Conservation (phyloP, 1,284 basidiomycete species). For the Pseudomicrostroma phylloplanum region DNA sequence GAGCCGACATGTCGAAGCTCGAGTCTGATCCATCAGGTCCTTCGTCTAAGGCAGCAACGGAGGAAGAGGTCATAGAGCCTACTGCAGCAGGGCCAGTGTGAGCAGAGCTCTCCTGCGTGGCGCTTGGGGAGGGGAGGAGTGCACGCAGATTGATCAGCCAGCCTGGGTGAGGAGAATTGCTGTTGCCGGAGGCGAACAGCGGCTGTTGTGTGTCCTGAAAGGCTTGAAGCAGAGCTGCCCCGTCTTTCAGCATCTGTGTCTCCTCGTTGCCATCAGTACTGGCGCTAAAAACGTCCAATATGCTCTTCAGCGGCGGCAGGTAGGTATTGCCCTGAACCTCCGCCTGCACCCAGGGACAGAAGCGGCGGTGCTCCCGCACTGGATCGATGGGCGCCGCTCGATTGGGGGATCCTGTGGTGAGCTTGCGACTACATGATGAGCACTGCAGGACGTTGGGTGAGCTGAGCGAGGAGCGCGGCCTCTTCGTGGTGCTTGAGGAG, state of each 20-base stretch:
- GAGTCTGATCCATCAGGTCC: neutral
- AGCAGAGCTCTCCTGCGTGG: neutral
- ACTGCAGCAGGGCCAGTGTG: neutral
- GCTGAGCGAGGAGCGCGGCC: neutral
- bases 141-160: neutral
- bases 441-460: neutral
- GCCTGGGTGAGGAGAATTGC: neutral
- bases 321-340: neutral
- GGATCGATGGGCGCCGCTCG: neutral
- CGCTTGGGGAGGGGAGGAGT: neutral
- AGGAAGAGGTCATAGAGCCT: neutral
- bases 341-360: constrained; percentile 5
- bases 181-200: neutral
- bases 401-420: neutral
- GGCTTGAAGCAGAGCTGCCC: neutral
- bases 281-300: neutral
- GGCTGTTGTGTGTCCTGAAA: neutral
- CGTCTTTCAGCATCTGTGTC: neutral
- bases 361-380: neutral
- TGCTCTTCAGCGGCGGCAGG: neutral
- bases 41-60: neutral
- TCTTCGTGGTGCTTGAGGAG: neutral
- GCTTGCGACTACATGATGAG: neutral
- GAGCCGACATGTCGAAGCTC: neutral
- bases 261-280: neutral